phyloP scores from a whole-genome alignment of 2,329 filamentous ascomycete species.

The Microascus cirrosus region DNA sequence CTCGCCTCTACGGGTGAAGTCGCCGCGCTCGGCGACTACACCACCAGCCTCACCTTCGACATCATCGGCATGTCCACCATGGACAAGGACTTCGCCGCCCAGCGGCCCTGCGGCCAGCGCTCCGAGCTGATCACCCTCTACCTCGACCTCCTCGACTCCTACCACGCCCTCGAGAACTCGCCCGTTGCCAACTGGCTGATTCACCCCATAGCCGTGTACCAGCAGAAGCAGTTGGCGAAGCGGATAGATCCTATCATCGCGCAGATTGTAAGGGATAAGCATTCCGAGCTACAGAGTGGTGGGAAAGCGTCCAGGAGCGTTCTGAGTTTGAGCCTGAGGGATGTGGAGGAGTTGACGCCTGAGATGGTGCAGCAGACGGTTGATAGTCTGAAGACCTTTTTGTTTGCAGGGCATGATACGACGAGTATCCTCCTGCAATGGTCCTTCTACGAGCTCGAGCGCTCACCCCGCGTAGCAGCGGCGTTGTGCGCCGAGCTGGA shows the following conservation, averaged over 20 bases:
- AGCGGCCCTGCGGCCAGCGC: slow-evolving; percentile 12
- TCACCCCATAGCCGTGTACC: slow-evolving; percentile 7
- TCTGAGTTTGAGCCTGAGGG: slow-evolving; percentile 19
- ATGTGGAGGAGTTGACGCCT: slow-evolving; percentile 13
- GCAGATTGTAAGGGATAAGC: slow-evolving; percentile 14
- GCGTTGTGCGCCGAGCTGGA: slow-evolving; percentile 23
- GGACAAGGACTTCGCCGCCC: slow-evolving; percentile 21
- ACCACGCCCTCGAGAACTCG: slow-evolving; percentile 6
- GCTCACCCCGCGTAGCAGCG: slow-evolving; percentile 15
- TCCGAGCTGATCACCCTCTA: slow-evolving; percentile 10
- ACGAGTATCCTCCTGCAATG: slow-evolving; percentile 24
- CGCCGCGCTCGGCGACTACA: slow-evolving; percentile 16
- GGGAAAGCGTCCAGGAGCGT: slow-evolving; percentile 19
- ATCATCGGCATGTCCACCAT: slow-evolving; percentile 23
- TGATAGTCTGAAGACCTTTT: slow-evolving; percentile 25
- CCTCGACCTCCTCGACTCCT: slow-evolving; percentile 12
- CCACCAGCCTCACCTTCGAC: slow-evolving; percentile 24
- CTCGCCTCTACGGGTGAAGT: slow-evolving; percentile 13
- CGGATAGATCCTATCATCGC: slow-evolving; percentile 13
- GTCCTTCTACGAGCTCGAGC: slow-evolving; percentile 23
- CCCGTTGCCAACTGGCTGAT: slow-evolving; percentile 12
- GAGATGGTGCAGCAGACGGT: slow-evolving; percentile 17
- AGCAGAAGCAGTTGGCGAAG: slow-evolving; percentile 10
- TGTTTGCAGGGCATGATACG: slow-evolving; percentile 30
- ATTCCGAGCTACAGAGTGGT: slow-evolving; percentile 17